Conservation (phyloP, 352 stramenopile species). For the Pythium coloratum region DNA sequence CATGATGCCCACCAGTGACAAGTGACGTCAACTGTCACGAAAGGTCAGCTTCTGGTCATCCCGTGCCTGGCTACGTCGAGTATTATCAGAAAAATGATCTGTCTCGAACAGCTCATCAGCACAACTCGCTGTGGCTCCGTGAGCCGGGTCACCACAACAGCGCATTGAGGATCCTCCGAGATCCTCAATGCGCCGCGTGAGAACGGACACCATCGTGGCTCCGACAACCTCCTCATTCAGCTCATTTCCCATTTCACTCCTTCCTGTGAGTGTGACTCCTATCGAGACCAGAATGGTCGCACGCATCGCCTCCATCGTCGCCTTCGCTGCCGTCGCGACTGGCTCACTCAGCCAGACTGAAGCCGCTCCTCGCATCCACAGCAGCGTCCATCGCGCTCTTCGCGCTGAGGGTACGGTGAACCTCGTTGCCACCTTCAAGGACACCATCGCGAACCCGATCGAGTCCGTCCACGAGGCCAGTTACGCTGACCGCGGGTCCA, state of each 20-base stretch:
- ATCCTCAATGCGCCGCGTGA: neutral
- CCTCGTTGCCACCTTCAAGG: slow-evolving; percentile 1
- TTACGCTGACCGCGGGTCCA: neutral
- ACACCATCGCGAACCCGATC: neutral
- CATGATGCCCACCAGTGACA: neutral
- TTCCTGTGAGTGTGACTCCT: neutral
- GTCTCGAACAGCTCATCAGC: neutral
- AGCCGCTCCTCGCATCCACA: slow-evolving; percentile 3
- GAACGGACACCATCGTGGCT: neutral
- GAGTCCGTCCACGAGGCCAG: neutral
- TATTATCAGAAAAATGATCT: neutral
- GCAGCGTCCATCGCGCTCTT: slow-evolving; percentile 1
- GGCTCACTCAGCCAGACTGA: neutral
- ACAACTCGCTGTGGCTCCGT: neutral
- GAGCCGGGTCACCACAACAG: neutral
- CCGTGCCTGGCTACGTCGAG: neutral
- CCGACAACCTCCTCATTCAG: neutral
- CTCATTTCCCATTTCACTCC: neutral
- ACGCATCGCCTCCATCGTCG: neutral
- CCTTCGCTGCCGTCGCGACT: slow-evolving; percentile 1
- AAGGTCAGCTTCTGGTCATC: neutral
- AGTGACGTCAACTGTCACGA: neutral
- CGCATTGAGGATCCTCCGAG: too few species aligned
- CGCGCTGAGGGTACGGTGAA: neutral
- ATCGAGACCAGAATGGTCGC: neutral